A percentile compares a stretch with the other conserved stretches of the same genome.
Conservation (phyloP, 2,329 filamentous ascomycete species). For the Escovopsis sp. region DNA sequence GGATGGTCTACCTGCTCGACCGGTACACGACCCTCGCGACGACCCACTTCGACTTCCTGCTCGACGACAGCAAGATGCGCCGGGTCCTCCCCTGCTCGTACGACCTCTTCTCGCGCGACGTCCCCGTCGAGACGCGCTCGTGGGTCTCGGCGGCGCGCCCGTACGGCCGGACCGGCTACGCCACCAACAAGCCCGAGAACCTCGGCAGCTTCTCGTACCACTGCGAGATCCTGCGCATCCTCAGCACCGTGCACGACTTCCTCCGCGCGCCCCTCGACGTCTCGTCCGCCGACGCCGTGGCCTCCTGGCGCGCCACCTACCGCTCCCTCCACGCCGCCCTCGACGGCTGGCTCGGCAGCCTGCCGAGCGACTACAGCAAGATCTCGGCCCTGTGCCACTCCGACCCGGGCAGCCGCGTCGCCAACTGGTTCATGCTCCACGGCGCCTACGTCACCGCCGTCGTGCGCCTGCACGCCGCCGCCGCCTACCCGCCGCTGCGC, state of each 20-base stretch:
- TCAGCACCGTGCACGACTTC: conserved; percentile 29
- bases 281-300: conserved; percentile 22
- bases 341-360: conserved; percentile 26
- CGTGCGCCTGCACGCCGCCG: conserved; percentile 28
- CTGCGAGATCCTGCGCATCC: conserved; percentile 28
- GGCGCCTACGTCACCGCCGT: conserved; percentile 30
- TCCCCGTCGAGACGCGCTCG: conserved; percentile 27
- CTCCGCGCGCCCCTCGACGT: conserved; percentile 26
- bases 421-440: conserved; percentile 33
- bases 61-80: conserved; percentile 25
- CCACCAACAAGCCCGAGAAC: conserved; percentile 26
- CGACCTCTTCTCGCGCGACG: conserved; percentile 28
- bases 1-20: conserved; percentile 31
- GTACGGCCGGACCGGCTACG: conserved; percentile 12
- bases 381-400: conserved; percentile 31
- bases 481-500: conserved; percentile 25
- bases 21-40: conserved; percentile 29
- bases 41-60: conserved; percentile 26
- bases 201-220: conserved; percentile 31
- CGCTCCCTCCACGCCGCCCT: conserved; percentile 24
- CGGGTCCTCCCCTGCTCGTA: conserved; percentile 28
- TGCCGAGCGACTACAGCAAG: conserved; percentile 30
- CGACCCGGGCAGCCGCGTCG: conserved; percentile 28
- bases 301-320: conserved; percentile 27
- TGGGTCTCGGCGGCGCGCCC: conserved; percentile 13